A percentile compares a stretch with the other conserved stretches of the same genome.
These are phyloP conservation scores for Talaromyces verruculosus DNA, from an alignment of 2,329 filamentous ascomycete genomes.

Conservation along the genomic window DNA sequence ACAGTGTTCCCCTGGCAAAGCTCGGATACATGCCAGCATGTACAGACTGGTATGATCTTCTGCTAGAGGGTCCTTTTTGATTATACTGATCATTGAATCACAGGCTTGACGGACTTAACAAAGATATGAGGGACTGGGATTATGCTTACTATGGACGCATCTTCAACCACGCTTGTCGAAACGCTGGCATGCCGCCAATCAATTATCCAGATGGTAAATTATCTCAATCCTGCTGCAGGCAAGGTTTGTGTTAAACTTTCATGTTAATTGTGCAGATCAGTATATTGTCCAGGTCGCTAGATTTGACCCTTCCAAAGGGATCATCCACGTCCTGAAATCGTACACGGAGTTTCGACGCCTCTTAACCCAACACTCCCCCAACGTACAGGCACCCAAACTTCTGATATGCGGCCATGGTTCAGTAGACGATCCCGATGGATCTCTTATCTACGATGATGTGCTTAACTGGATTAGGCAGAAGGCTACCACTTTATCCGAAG, in stretches of 20 bases:
- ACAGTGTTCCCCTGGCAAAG: slow-evolving; percentile 62
- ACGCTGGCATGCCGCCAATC: slow-evolving; percentile 48
- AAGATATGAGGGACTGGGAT: slow-evolving; percentile 46
- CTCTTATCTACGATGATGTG: not conserved
- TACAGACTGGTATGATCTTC: not conserved
- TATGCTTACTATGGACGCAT: slow-evolving; percentile 70
- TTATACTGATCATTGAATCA: slow-evolving; percentile 52
- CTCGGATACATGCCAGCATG: slow-evolving; percentile 54
- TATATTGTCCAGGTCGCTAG: not conserved
- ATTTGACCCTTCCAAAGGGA: not conserved
- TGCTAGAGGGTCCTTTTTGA: not conserved
- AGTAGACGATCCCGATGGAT: not conserved
- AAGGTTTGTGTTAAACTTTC: not conserved
- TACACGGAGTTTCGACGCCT: not conserved
- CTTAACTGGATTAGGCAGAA: not conserved
- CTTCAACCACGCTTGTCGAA: slow-evolving; percentile 64
- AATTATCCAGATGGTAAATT: not conserved
- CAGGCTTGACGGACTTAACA: slow-evolving; percentile 34
- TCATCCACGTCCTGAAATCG: not conserved
- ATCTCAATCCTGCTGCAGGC: not conserved
- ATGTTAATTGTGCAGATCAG: not conserved
- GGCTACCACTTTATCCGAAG: not conserved
- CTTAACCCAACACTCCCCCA: not conserved
- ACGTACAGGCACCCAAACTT: not conserved
- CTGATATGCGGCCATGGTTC: not conserved